A percentile compares a stretch with the other conserved stretches of the same genome.
These are phyloP conservation scores for Sordaria brevicollis DNA, from an alignment of 495 filamentous ascomycete genomes.

Conservation along the genomic window DNA sequence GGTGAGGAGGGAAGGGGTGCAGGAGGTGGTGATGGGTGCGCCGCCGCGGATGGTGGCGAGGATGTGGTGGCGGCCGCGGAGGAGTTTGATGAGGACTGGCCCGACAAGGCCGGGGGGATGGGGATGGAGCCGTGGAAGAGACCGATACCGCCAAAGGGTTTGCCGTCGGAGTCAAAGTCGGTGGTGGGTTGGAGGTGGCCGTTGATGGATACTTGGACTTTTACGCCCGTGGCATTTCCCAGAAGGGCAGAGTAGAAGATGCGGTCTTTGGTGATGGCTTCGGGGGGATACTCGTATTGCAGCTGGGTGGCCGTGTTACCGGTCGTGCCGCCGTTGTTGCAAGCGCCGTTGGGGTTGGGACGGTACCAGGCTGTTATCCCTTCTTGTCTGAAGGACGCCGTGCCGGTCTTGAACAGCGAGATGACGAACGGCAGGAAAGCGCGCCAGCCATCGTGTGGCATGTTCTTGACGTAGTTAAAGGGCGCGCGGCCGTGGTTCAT, in stretches of 20 bases:
- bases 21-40: not conserved
- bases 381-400: constrained; percentile 21
- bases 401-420: constrained; percentile 37
- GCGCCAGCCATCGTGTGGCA: constrained; percentile 47
- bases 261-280: not conserved
- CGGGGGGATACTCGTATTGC: not conserved
- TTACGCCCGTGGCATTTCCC: not conserved
- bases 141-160: constrained; percentile 23
- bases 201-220: constrained; percentile 7
- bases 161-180: constrained; percentile 12
- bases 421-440: constrained; percentile 50
- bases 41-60: not conserved
- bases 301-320: constrained; percentile 4
- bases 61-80: not conserved
- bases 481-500: not conserved
- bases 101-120: constrained; percentile 35
- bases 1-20: not conserved
- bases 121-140: constrained; percentile 39
- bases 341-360: constrained; percentile 18
- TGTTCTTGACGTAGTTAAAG: constrained; percentile 15
- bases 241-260: constrained; percentile 1
- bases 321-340: constrained; percentile 16
- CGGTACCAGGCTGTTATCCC: constrained; percentile 53
- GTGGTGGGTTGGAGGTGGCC: constrained; percentile 7
- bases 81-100: constrained; percentile 36